A percentile compares a stretch with the other conserved stretches of the same genome.
phyloP scores from a whole-genome alignment of 2,329 filamentous ascomycete genomes.

The Colletotrichum musicola region DNA sequence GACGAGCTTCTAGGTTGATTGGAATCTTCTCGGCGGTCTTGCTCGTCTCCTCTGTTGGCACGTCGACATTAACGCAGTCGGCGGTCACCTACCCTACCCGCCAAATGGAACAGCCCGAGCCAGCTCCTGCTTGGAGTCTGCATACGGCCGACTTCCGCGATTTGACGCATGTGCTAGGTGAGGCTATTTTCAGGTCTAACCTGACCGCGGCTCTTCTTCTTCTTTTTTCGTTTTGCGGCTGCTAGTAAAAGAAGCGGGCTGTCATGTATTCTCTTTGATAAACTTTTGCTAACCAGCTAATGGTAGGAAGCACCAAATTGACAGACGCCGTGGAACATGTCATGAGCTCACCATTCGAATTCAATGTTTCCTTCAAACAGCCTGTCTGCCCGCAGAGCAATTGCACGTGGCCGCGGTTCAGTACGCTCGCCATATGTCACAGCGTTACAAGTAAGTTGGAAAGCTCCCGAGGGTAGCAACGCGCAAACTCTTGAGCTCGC shows the following conservation, averaged over 20 bases:
- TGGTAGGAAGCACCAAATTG: too few species aligned
- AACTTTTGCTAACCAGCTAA: too few species aligned
- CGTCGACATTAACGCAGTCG: constrained; percentile 38
- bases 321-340: constrained; percentile 11
- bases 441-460: neutral
- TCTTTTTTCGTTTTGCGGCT: too few species aligned
- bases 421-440: constrained; percentile 9
- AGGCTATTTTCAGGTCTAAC: too few species aligned
- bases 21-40: constrained; percentile 27
- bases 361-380: constrained; percentile 6
- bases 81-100: constrained; percentile 30
- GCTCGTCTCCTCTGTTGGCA: constrained; percentile 35
- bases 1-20: neutral
- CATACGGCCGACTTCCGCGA: neutral
- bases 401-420: constrained; percentile 24
- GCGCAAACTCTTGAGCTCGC: neutral
- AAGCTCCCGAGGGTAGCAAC: too few species aligned
- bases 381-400: constrained; percentile 7
- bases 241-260: too few species aligned
- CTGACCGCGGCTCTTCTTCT: too few species aligned
- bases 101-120: neutral
- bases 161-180: neutral
- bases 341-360: constrained; percentile 8
- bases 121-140: neutral
- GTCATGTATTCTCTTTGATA: too few species aligned